Evolutionary conservation across 345 rosid species (phyloP), one percentile per base, ranked within the genome.

Genomic region (Syzygium aromaticum): DNA sequence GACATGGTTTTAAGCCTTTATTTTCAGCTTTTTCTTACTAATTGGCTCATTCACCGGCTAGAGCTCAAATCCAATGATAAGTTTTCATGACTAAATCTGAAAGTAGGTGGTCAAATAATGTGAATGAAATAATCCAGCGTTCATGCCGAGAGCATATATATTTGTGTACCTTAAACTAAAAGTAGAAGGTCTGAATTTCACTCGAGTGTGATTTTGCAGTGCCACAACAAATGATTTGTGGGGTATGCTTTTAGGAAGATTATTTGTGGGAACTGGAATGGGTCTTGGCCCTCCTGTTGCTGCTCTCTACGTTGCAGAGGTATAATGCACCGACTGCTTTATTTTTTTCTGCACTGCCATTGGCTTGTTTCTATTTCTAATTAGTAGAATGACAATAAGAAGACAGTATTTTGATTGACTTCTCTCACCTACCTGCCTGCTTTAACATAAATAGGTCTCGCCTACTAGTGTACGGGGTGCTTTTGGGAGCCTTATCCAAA

Each of bases 241-340:
- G 97, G 97, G 96, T 88, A 97, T 97, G 99, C 98, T 97, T 86
- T 89, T 95, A 23, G 99, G 98, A 85, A 93, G 99, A 91, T 91
- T 96, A 67, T 89, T 96, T 89, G 98, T 97, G 63, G 99, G 99
- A 89, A 97, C 92, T 85, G 98, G 98, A 84, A 95, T 97, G 96
- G 99, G 99, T 86, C 91, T 94, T 91, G 98, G 99, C 22, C 98
- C 98, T 63, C 92, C 98, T 85, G 95, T 95, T 91, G 95, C 98
- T 77, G 94, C 98, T 91, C 98, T 97, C 77, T 97, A 96, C 90
- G 98, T 97, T 84, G 90, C 99, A 89, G 98, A 97, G 98, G 99
- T 97, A 94, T 86, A 49, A 86, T 84, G 87, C 78, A 54, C 86
- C 80, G 83, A 83, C 86, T 59, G 54, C 88, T 87, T 85, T 54